Evolutionary conservation across 139 green algal species (phyloP), one percentile per base, ranked within the genome.

Genomic region (Bryopsis sp.): DNA sequence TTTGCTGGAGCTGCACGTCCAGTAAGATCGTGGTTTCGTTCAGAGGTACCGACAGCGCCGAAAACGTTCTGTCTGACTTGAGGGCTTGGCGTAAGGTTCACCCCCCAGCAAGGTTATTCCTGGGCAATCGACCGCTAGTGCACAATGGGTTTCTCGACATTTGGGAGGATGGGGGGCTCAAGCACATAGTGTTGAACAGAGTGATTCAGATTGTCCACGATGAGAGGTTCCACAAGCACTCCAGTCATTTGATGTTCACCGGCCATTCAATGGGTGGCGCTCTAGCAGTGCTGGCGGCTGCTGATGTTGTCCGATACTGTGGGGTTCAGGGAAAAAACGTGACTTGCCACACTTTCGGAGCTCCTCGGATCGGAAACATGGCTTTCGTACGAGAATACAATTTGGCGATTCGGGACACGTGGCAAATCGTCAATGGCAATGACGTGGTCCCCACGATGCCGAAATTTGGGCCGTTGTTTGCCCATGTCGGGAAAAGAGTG

Each of bases 221-320:
- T 54, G 43, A 54, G 15, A 54, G 43, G 15, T 54, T 54, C 19
- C 15, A 54, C 11, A 54, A 19, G 43, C 43, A 54, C 15, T 26
- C 15, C 43, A 26, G 19, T 54, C 19, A 37, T 85, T 33, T 82
- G 75, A 19, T 11, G 47, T 36, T n/a, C n/a, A n/a, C n/a, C n/a
- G n/a, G n/a, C n/a, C n/a, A n/a, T n/a, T n/a, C n/a, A n/a, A n/a
- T n/a, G n/a, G n/a, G n/a, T n/a, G n/a, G n/a, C n/a, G n/a, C n/a
- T n/a, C n/a, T n/a, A n/a, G n/a, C n/a, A n/a, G n/a, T n/a, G n/a
- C n/a, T n/a, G n/a, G n/a, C n/a, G n/a, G n/a, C n/a, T n/a, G n/a
- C n/a, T n/a, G n/a, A n/a, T n/a, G n/a, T n/a, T n/a, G n/a, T 19
- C 43, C 11, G 43, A 54, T 54, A 26, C 19, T 54, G 43, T n/a